Evolutionary conservation across 805 yeast species (phyloP).

Genomic region (Saccharomycopsis amapae): DNA sequence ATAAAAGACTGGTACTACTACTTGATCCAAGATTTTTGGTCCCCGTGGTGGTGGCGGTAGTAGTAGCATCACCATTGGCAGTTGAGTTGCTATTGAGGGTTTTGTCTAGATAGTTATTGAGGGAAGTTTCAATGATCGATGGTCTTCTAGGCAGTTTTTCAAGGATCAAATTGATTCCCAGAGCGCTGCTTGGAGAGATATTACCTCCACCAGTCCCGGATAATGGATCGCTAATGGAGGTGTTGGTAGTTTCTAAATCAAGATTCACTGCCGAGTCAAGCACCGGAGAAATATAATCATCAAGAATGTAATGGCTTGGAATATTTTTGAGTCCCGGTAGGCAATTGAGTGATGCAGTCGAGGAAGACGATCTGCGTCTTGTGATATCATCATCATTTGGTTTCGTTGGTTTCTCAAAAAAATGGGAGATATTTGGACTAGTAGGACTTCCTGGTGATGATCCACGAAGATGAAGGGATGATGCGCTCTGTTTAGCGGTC

Average conservation of each 20-base stretch:
- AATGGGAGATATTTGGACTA: not conserved
- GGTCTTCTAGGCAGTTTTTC: slow-evolving; percentile 14
- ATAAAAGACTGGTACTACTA: slow-evolving; percentile 1
- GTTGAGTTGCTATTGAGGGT: not conserved
- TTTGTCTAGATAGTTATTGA: slow-evolving; percentile 14
- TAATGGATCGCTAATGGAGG: not conserved
- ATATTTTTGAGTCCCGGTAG: slow-evolving; percentile 15
- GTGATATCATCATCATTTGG: not conserved
- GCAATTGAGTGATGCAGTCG: not conserved
- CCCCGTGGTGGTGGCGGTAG: no score
- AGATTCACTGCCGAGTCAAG: slow-evolving; percentile 14
- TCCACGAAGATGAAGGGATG: not conserved
- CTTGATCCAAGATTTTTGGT: no score
- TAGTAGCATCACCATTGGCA: not conserved
- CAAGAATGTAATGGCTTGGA: slow-evolving; percentile 18
- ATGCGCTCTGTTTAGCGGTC: slow-evolving; percentile 4
- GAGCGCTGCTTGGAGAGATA: no score
- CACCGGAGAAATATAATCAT: slow-evolving; percentile 20
- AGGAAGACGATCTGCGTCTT: slow-evolving; percentile 1
- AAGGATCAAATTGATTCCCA: slow-evolving; percentile 1
- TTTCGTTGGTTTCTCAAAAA: not conserved
- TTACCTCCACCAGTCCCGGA: no score
- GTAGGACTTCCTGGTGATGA: slow-evolving; percentile 6
- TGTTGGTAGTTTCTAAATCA: not conserved
- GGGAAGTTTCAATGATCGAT: slow-evolving; percentile 18